Evolutionary conservation across 1,284 basidiomycete genomes (phyloP).

Genomic region (Naganishia cerealis): DNA sequence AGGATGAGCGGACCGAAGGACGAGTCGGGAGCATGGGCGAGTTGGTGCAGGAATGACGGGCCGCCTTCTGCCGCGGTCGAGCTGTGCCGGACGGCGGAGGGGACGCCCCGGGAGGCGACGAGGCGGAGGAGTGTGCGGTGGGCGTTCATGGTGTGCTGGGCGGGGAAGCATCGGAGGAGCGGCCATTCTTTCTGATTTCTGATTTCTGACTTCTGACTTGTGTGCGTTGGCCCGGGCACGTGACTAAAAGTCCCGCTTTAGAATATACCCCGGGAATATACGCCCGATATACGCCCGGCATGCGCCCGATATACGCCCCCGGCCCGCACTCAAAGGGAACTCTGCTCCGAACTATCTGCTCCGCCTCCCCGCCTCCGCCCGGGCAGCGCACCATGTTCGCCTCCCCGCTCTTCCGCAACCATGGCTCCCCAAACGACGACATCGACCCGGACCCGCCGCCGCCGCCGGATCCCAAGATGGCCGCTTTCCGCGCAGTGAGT

Average conservation of each 20-base stretch:
- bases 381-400: background rate
- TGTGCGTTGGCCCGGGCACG: too few relatives aligned
- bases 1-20: conserved; percentile 1
- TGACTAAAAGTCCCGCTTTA: too few relatives aligned
- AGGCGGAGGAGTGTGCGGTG: conserved; percentile 1
- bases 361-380: background rate
- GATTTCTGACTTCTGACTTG: too few relatives aligned
- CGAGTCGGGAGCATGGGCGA: conserved; percentile 7
- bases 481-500: conserved; percentile 6
- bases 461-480: conserved; percentile 17
- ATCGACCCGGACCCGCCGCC: background rate
- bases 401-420: background rate
- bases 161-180: too few relatives aligned
- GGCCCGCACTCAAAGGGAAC: background rate
- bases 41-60: conserved; percentile 12
- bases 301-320: too few relatives aligned
- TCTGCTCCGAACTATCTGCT: background rate
- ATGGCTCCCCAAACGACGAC: background rate
- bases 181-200: too few relatives aligned
- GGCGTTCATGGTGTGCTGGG: background rate
- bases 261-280: too few relatives aligned
- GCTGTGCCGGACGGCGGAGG: background rate
- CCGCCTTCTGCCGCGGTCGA: background rate
- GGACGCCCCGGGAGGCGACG: background rate
- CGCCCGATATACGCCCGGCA: too few relatives aligned